Base-by-base conservation (phyloP, 106 monocot species). In the Narthecium ossifragum region DNA sequence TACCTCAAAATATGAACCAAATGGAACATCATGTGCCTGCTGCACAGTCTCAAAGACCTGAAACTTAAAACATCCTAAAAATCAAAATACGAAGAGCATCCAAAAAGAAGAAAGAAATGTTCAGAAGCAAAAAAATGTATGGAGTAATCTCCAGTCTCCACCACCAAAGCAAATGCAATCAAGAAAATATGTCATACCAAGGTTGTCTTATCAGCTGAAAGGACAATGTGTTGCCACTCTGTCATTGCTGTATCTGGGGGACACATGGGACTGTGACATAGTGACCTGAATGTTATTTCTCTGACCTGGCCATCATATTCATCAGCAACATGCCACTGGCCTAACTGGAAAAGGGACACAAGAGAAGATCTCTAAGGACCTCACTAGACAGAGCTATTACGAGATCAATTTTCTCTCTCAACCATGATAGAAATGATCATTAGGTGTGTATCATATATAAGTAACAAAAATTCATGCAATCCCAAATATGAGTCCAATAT, bases 1-100 rank as follows among this genome's bases (percentile, higher is more conserved):
- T 75, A 94, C 94, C 94, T 94, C 86, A 81, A 94, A 94, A 63
- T 32, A 86, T n/a, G 94, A 90, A 8, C 94, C 94, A 70, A 94
- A 94, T 34, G 94, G 94, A 70, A 94, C 83, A 76, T 94, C 94
- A 70, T 94, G 94, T 41, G 68, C 94, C 64, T 94, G 86, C 43
- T 94, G 94, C 39, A 84, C 94, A 17, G 94, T 94, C 59, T 94
- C 94, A 74, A 94, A 89, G 2, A 90, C 61, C 94, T 94, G 53
- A 51, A 82, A 68, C 6, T 43, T n/a, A 59, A n/a, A 23, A 56
- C 52, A 71, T 68, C 17, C 37, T 43, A 13, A 7, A 13, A 43
- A 43, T 20, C n/a, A 17, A 69, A 15, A 26, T 67, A 57, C 18
- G 17, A 46, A 28, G 27, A 55, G 6, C 4, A 17, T 6, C 13